Evolutionary conservation across 495 filamentous ascomycete species (phyloP).

Genomic region (Lichenothelia convexa): DNA sequence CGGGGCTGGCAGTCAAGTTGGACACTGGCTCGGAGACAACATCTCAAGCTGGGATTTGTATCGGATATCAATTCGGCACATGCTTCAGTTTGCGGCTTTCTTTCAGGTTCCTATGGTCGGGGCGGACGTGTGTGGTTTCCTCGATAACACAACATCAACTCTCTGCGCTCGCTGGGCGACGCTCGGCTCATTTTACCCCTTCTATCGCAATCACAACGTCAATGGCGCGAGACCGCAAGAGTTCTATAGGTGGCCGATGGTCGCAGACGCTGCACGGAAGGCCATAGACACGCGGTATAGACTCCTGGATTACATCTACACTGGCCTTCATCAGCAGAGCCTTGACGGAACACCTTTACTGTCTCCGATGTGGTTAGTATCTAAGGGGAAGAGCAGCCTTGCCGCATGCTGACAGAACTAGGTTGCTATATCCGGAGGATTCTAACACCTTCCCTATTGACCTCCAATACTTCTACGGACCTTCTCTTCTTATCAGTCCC

Average conservation of each 20-base stretch:
- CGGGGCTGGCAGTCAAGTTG: constrained; percentile 61
- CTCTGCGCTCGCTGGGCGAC: constrained; percentile 73
- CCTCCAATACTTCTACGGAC: constrained; percentile 58
- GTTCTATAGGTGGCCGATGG: constrained; percentile 54
- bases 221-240: constrained; percentile 24
- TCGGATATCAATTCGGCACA: constrained; percentile 45
- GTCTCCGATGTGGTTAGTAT: constrained; percentile 54
- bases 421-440: constrained; percentile 52
- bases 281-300: constrained; percentile 60
- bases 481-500: constrained; percentile 51
- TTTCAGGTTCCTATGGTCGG: constrained; percentile 82
- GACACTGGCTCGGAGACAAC: constrained; percentile 86
- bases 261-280: constrained; percentile 46
- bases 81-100: constrained; percentile 58
- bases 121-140: constrained; percentile 67
- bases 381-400: no score
- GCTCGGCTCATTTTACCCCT: constrained; percentile 61
- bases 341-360: constrained; percentile 47
- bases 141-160: constrained; percentile 48
- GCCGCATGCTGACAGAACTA: no score
- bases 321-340: constrained; percentile 45
- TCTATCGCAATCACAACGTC: constrained; percentile 66
- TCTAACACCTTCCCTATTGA: constrained; percentile 38
- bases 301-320: constrained; percentile 71
- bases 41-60: constrained; percentile 55